These are phyloP conservation scores for Lasiodiplodia gonubiensis DNA, from an alignment of 2,329 filamentous ascomycete species.

Conservation along the genomic window DNA sequence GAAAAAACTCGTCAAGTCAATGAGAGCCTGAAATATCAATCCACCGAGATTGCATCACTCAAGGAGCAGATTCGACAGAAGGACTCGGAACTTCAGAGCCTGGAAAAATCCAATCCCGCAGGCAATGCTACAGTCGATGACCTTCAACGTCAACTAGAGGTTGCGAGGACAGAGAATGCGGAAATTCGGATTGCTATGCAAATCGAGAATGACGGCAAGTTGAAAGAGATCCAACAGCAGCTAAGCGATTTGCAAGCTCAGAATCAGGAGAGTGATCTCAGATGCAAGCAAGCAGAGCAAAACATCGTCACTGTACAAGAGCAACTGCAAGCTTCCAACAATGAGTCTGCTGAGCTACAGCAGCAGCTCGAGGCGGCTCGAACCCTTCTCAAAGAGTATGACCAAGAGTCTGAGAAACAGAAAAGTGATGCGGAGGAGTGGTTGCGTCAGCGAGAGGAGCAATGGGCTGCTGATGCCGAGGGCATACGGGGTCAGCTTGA, in stretches of 20 bases:
- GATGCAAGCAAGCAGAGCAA: background rate
- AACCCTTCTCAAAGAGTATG: background rate
- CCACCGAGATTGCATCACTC: background rate
- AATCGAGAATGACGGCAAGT: background rate
- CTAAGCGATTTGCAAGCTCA: background rate
- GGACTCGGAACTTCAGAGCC: background rate
- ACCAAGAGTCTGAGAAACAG: background rate
- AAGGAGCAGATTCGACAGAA: slow-evolving; percentile 1
- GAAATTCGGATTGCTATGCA: background rate
- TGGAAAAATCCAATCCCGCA: background rate
- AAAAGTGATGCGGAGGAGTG: background rate
- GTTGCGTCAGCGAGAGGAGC: background rate
- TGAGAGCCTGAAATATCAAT: background rate
- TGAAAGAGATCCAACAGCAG: background rate
- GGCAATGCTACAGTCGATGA: background rate
- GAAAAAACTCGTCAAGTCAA: background rate
- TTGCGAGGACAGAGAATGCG: background rate
- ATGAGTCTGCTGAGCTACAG: background rate
- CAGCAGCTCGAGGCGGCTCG: background rate
- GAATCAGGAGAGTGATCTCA: background rate
- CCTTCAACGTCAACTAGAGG: background rate
- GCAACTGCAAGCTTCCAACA: background rate
- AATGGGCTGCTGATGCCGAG: background rate
- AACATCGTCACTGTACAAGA: background rate
- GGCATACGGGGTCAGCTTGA: background rate